Evolutionary conservation across 176 grass and related monocot genomes (phyloP), one percentile per base, ranked within the genome.

Genomic region (Bromus sterilis): DNA sequence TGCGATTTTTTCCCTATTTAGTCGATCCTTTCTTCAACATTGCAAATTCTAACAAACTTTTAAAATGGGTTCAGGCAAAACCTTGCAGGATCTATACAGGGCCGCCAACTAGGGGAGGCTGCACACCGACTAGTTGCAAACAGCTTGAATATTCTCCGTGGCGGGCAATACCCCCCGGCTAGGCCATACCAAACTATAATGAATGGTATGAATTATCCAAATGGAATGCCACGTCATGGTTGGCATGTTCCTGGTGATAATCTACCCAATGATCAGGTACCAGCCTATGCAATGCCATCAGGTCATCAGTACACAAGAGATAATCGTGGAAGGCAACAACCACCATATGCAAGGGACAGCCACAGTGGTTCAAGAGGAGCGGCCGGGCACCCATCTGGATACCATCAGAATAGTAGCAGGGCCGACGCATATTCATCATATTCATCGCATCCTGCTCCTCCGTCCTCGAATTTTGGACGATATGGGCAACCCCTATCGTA

Each of bases 71-170:
- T 88, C 64, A 95, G 93, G 85, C 73, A 91, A 83, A 95, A 95
- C 64, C 93, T 91, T 56, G 79, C 91, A 66, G 93, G 93, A 78
- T 80, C 85, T 0, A 71, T 90, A 68, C 88, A 91, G 39, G 96
- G 96, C 21, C 87, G 31, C 35, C 90, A 93, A 84, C 93, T 99
- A 24, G 89, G 96, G 51, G 83, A 93, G 49, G 91, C 96, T 28
- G 96, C 96, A 4, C 93, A 95, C 73, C 71, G 93, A 34, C 83
- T 99, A 23, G 87, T 99, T 64, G 69, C 35, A 42, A 99, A 99
- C 85, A 99, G 93, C 80, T 79, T 99, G 84, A 74, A 69, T 82
- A 56, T 66, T 86, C 83, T n/a, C 13, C 60, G 74, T 24, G 46
- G 42, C 29, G 87, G 82, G 71, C 82, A 76, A 11, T 66, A 62